phyloP scores from a whole-genome alignment of 2,329 filamentous ascomycete species.

The Colletotrichum cereale region DNA sequence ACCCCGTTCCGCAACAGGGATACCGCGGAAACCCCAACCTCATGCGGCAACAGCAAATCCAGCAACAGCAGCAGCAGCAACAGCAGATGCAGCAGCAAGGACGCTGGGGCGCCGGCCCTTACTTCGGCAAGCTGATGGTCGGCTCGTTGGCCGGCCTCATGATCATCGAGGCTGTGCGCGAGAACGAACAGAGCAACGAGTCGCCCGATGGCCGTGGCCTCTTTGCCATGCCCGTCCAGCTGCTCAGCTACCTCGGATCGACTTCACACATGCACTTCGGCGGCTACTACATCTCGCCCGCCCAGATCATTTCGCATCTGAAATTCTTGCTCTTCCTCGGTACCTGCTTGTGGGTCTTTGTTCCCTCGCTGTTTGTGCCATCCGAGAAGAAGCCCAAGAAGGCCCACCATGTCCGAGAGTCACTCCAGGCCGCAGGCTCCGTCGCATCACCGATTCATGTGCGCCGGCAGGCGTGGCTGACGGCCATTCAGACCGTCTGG shows the following conservation, averaged over 20 bases:
- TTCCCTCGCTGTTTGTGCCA: slow-evolving; percentile 64
- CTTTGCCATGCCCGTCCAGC: slow-evolving; percentile 71
- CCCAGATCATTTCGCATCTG: slow-evolving; percentile 62
- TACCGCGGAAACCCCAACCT: slow-evolving; percentile 60
- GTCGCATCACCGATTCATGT: slow-evolving; percentile 87
- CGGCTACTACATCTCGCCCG: slow-evolving; percentile 63
- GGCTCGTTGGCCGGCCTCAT: slow-evolving; percentile 92
- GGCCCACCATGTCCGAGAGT: slow-evolving; percentile 51
- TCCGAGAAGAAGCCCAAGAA: slow-evolving; percentile 63
- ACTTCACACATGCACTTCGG: slow-evolving; percentile 64
- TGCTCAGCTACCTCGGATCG: slow-evolving; percentile 63
- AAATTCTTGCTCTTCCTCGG: slow-evolving; percentile 67
- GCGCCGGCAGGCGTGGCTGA: slow-evolving; percentile 90
- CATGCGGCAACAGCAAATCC: slow-evolving; percentile 68
- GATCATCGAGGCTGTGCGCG: slow-evolving; percentile 84
- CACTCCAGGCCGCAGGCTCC: slow-evolving; percentile 72
- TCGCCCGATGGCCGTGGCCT: slow-evolving; percentile 75
- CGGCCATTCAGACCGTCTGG: slow-evolving; percentile 91
- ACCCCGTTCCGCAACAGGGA: slow-evolving; percentile 61
- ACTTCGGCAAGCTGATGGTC: slow-evolving; percentile 86
- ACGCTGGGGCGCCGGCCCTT: slow-evolving; percentile 67
- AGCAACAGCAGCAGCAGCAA: slow-evolving; percentile 63
- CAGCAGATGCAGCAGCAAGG: slow-evolving; percentile 60
- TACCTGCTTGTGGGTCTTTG: slow-evolving; percentile 65
- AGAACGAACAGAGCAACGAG: slow-evolving; percentile 74